Conservation (phyloP, 2,329 filamentous ascomycete species). For the Fusarium chuoi region DNA sequence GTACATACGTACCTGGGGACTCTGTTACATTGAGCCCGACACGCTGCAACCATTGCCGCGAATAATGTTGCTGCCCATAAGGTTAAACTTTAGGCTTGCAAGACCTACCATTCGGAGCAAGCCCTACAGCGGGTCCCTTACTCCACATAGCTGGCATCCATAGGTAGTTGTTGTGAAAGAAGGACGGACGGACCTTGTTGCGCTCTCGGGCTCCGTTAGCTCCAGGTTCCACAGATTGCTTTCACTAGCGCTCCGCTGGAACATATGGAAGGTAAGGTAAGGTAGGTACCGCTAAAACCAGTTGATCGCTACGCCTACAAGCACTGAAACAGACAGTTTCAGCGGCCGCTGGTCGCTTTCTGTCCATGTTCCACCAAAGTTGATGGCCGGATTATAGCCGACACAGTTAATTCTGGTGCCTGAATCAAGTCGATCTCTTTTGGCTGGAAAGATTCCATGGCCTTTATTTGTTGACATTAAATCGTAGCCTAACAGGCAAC, state of each 20-base stretch:
- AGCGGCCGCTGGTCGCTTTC: neutral
- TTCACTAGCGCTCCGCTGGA: neutral
- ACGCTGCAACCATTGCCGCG: neutral
- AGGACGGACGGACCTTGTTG: neutral
- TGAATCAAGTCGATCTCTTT: neutral
- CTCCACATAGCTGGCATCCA: too few species aligned
- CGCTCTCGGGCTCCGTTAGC: neutral
- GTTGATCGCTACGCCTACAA: neutral
- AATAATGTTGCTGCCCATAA: neutral
- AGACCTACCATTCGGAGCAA: neutral
- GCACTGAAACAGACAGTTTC: too few species aligned
- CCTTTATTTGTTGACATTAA: neutral
- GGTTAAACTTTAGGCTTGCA: neutral
- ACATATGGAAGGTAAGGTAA: neutral
- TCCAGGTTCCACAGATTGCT: neutral
- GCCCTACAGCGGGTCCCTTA: too few species aligned
- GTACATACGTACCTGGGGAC: neutral
- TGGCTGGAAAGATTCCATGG: too few species aligned
- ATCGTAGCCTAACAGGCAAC: conserved; percentile 22
- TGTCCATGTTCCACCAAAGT: neutral
- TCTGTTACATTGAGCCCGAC: neutral
- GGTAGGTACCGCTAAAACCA: neutral
- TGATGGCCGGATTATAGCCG: neutral
- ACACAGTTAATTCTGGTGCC: conserved; percentile 2
- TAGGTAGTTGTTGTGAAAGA: neutral